Percentiles rank a stretch among this genome's conserved stretches.
These are phyloP conservation scores for Psidium friedrichsthalianum DNA, from an alignment of 345 rosid genomes.

Conservation along the genomic window DNA sequence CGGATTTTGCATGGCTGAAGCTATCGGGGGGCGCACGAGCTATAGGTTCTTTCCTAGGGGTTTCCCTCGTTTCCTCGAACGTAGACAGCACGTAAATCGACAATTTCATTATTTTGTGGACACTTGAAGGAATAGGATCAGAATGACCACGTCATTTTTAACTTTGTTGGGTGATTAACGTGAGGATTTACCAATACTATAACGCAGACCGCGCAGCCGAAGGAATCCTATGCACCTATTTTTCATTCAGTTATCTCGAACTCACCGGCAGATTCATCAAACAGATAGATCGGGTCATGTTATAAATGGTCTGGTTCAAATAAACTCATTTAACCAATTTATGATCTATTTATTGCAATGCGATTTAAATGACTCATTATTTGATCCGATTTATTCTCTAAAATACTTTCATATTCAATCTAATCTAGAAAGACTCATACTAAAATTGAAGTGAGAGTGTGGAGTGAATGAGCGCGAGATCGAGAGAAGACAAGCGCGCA, in stretches of 20 bases:
- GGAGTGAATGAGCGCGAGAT: too few relatives aligned
- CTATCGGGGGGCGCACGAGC: not conserved
- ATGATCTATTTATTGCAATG: too few relatives aligned
- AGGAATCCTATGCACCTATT: not conserved
- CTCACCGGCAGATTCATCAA: not conserved
- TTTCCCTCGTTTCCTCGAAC: not conserved
- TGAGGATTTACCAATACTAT: not conserved
- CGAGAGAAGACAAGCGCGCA: too few relatives aligned
- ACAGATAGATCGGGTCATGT: too few relatives aligned
- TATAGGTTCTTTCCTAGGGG: not conserved
- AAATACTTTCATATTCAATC: too few relatives aligned
- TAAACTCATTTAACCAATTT: too few relatives aligned
- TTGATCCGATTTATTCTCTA: accelerated
- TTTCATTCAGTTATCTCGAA: not conserved
- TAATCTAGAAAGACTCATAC: too few relatives aligned
- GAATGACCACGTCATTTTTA: not conserved
- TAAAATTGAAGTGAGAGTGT: too few relatives aligned
- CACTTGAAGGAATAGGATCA: not conserved
- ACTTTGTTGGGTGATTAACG: not conserved
- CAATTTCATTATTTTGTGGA: not conserved
- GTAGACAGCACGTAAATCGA: not conserved
- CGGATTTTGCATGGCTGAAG: not conserved
- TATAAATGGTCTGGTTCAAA: too few relatives aligned
- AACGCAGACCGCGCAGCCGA: not conserved
- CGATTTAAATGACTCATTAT: too few relatives aligned